These are phyloP conservation scores for Rhodotorula toruloides DNA, from an alignment of 768 basidiomycete species.

Conservation along the genomic window DNA sequence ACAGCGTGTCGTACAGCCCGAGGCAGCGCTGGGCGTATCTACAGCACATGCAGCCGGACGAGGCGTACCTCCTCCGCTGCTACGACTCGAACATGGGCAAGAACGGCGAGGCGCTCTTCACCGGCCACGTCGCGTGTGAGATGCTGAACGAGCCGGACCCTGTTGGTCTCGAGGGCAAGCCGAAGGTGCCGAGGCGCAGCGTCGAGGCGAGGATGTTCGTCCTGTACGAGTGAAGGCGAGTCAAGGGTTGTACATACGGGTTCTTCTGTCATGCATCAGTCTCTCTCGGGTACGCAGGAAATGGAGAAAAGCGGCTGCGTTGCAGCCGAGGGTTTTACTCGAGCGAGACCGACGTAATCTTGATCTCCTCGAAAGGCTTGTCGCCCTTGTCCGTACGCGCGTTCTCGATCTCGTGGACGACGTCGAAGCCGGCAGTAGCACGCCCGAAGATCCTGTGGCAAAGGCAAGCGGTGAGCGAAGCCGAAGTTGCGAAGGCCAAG, in stretches of 20 bases:
- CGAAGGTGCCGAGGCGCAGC: conserved; percentile 7
- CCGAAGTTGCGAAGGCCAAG: background rate
- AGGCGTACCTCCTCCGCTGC: conserved; percentile 14
- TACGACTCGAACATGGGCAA: conserved; percentile 26
- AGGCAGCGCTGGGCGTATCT: conserved; percentile 25
- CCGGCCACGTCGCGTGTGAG: conserved; percentile 20
- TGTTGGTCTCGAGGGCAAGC: background rate
- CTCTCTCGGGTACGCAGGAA: too few relatives aligned
- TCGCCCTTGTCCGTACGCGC: conserved; percentile 46
- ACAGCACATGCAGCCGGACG: conserved; percentile 17
- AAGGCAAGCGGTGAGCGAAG: background rate
- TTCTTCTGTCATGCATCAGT: background rate
- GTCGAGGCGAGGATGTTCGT: conserved; percentile 26
- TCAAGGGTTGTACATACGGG: background rate
- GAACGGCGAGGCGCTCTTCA: conserved; percentile 10
- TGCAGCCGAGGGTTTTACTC: conserved; percentile 11
- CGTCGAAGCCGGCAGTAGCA: conserved; percentile 77
- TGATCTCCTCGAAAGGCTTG: conserved; percentile 44
- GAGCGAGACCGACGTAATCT: conserved; percentile 37
- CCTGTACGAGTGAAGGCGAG: conserved; percentile 1
- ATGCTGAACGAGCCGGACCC: conserved; percentile 12
- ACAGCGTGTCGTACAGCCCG: conserved; percentile 8
- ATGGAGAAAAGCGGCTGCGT: too few relatives aligned
- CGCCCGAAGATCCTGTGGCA: conserved; percentile 76
- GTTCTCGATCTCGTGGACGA: conserved; percentile 77